These are phyloP conservation scores for Helicostylum pulchrum DNA, from an alignment of 192 early-diverging fungal species.

Conservation along the genomic window DNA sequence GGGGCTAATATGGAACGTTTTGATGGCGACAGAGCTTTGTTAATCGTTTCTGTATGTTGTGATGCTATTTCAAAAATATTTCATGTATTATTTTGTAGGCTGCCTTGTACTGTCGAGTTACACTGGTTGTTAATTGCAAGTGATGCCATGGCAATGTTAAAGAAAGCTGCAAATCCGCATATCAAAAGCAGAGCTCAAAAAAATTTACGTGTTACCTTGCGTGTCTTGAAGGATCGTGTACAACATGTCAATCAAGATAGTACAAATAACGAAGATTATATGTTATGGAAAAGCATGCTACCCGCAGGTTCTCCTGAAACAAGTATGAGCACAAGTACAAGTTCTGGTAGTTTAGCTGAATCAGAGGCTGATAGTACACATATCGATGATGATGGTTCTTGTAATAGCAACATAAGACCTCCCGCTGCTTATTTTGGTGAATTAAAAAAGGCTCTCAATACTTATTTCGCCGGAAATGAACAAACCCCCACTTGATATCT, in stretches of 20 bases:
- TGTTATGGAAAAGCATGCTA: background rate
- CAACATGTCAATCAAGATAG: background rate
- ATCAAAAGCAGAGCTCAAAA: slow-evolving; percentile 6
- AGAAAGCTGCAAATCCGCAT: slow-evolving; percentile 9
- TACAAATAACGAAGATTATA: background rate
- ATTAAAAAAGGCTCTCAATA: slow-evolving; percentile 10
- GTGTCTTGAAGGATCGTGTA: slow-evolving; percentile 5
- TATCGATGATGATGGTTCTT: background rate
- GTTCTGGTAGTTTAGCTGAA: slow-evolving; percentile 3
- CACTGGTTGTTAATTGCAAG: slow-evolving; percentile 22
- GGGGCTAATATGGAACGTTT: slow-evolving; percentile 10
- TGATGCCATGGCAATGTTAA: slow-evolving; percentile 22
- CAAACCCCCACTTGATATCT: background rate
- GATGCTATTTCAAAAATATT: slow-evolving; percentile 18
- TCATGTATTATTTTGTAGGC: slow-evolving; percentile 14
- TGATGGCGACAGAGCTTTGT: slow-evolving; percentile 13
- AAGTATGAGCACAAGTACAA: slow-evolving; percentile 14
- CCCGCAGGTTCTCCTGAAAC: background rate
- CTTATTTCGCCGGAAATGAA: background rate
- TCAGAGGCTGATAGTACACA: slow-evolving; percentile 1
- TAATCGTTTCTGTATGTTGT: slow-evolving; percentile 25
- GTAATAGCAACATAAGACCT: background rate
- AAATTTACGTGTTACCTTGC: slow-evolving; percentile 10
- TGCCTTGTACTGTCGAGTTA: slow-evolving; percentile 17
- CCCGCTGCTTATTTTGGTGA: slow-evolving; percentile 14